phyloP scores from a whole-genome alignment of 768 basidiomycete genomes.

The Suillus discolor region DNA sequence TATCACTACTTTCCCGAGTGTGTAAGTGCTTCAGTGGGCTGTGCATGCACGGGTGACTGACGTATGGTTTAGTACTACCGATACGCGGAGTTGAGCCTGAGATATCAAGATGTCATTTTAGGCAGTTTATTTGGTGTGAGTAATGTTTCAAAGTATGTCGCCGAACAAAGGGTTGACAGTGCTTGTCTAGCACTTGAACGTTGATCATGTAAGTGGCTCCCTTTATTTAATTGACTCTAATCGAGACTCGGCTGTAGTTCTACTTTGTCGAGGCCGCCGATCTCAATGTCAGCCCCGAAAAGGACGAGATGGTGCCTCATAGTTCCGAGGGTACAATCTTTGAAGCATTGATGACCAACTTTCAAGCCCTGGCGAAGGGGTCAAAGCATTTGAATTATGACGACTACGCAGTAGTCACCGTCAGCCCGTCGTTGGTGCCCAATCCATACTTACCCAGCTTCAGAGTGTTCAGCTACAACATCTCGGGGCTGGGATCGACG shows the following conservation, averaged over 20 bases:
- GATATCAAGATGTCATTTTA: conserved; percentile 86
- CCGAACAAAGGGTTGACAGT: conserved; percentile 28
- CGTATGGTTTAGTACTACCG: conserved; percentile 51
- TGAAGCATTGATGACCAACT: conserved; percentile 65
- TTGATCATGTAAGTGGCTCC: conserved; percentile 63
- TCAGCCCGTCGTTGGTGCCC: conserved; percentile 83
- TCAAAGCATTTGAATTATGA: conserved; percentile 54
- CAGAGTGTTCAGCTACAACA: conserved; percentile 82
- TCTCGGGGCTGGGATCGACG: conserved; percentile 39
- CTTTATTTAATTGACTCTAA: conserved; percentile 11
- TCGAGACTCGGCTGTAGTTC: conserved; percentile 40
- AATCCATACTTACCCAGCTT: conserved; percentile 83
- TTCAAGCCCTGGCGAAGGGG: conserved; percentile 58
- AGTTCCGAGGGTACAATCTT: conserved; percentile 15
- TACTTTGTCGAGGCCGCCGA: conserved; percentile 57
- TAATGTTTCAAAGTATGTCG: conserved; percentile 21
- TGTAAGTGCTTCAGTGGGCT: conserved; percentile 46
- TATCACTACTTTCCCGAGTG: conserved; percentile 86
- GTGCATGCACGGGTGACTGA: not conserved
- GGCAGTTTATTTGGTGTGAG: conserved; percentile 85
- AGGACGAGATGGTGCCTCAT: conserved; percentile 8
- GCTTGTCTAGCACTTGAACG: conserved; percentile 71
- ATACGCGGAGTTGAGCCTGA: conserved; percentile 72
- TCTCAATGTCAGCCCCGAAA: conserved; percentile 39
- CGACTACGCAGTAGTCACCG: conserved; percentile 77